phyloP scores from a whole-genome alignment of 352 stramenopile species.

The Thalassiosira tumida region DNA sequence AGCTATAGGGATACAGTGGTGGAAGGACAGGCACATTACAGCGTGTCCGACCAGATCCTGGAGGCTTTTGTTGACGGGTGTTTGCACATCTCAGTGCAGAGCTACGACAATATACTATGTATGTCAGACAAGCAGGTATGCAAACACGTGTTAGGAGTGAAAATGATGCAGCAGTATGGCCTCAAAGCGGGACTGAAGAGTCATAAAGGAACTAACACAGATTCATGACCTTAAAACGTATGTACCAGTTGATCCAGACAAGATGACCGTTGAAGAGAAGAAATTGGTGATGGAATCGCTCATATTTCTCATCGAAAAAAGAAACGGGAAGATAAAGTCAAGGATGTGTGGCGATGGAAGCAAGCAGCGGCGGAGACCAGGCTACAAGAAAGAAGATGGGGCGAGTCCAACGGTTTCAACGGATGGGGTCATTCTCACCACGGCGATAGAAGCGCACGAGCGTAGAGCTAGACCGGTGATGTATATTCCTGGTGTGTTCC shows the following conservation, averaged over 20 bases:
- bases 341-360: neutral
- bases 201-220: constrained; percentile 22
- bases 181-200: constrained; percentile 9
- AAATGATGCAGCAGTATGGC: too few relatives aligned
- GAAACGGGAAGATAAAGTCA: constrained; percentile 31
- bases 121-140: too few relatives aligned
- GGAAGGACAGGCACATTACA: too few relatives aligned
- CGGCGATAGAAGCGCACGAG: neutral
- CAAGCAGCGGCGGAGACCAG: neutral
- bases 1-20: too few relatives aligned
- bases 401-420: neutral
- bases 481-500: constrained; percentile 68
- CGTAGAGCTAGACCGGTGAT: neutral
- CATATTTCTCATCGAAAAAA: constrained; percentile 48
- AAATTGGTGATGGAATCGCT: too few relatives aligned
- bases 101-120: too few relatives aligned
- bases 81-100: too few relatives aligned
- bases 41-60: too few relatives aligned
- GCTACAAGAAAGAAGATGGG: neutral
- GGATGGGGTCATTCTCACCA: neutral
- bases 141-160: too few relatives aligned
- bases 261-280: too few relatives aligned
- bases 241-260: neutral
- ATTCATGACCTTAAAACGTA: constrained; percentile 22
- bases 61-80: too few relatives aligned